Conservation (phyloP, 768 basidiomycete genomes). For the Termitomyces sp. region DNA sequence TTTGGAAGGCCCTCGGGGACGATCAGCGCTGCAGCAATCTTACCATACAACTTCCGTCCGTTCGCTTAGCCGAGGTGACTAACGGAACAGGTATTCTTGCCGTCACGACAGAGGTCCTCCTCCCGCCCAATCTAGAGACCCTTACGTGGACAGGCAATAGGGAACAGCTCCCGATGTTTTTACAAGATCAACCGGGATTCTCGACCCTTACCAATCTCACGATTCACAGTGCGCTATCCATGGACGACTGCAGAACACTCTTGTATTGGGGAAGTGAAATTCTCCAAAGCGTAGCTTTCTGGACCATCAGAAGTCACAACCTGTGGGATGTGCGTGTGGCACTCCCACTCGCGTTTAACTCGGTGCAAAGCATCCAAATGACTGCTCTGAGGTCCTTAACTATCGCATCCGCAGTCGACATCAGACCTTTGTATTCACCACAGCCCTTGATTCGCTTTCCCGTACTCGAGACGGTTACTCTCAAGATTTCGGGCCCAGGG, state of each 20-base stretch:
- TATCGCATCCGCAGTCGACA: neutral
- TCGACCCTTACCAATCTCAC: neutral
- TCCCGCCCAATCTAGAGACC: neutral
- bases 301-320: neutral
- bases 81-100: neutral
- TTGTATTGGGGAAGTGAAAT: neutral
- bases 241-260: neutral
- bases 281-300: neutral
- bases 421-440: neutral
- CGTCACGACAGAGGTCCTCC: neutral
- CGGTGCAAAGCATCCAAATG: neutral
- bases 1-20: neutral
- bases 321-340: neutral
- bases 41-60: neutral
- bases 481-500: neutral
- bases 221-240: neutral
- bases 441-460: neutral
- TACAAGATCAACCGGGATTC: neutral
- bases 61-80: neutral
- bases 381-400: neutral
- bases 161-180: neutral
- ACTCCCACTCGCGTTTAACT: neutral
- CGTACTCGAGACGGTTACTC: neutral
- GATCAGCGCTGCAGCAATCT: neutral
- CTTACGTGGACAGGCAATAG: neutral